These are phyloP conservation scores for Terana coerulea DNA, from an alignment of 768 basidiomycete species.

Conservation along the genomic window DNA sequence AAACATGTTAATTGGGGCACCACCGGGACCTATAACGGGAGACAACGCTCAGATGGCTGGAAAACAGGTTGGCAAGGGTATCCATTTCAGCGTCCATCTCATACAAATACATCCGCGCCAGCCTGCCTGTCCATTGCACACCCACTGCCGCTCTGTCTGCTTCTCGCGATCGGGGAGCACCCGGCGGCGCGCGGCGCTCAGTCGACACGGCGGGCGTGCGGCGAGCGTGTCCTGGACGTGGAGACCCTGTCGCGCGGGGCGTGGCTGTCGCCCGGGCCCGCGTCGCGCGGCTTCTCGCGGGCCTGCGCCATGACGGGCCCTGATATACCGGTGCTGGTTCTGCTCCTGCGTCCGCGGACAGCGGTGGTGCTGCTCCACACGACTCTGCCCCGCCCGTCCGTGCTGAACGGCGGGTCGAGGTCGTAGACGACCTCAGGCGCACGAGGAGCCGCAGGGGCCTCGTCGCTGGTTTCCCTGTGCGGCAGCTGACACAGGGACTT, in stretches of 20 bases:
- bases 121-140: no score
- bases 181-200: no score
- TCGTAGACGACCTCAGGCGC: conserved; percentile 14
- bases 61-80: no score
- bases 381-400: conserved; percentile 33
- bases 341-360: background rate
- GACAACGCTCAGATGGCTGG: no score
- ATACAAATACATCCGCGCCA: no score
- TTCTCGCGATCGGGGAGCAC: no score
- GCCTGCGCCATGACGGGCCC: background rate
- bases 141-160: no score
- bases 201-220: no score
- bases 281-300: background rate
- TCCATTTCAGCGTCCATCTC: no score
- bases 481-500: background rate
- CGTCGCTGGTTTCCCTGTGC: background rate
- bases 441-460: background rate
- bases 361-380: conserved; percentile 26
- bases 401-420: conserved; percentile 28
- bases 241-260: background rate
- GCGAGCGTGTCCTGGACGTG: background rate
- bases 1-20: no score
- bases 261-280: background rate
- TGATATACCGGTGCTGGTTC: conserved; percentile 2
- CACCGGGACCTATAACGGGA: no score